Base-by-base conservation (phyloP, 164 flowering plant species). In the Vitis rupestris region DNA sequence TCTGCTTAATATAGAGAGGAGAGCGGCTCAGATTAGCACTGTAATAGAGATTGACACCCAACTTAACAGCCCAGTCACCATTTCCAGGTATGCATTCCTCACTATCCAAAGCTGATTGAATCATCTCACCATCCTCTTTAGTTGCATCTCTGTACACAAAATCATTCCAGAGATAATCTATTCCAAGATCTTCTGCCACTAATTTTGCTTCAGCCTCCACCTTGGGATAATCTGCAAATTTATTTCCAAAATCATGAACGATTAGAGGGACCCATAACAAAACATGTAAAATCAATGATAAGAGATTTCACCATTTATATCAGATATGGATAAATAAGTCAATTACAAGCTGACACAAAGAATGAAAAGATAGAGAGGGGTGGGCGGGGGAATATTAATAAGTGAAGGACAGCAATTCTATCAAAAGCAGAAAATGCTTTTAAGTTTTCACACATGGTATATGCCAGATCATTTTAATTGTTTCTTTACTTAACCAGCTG, bases 31-130 rank as follows among this genome's bases (percentile, higher is more conserved):
- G 95, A 57, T 69, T 83, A 71, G 90, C 93, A 79, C 93, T 90
- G 74, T 87, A 93, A 66, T 76, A 90, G 65, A 96, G 98, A 81
- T 96, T 92, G 75, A 96, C 81, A 11, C 97, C 97, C 59, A 96
- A 65, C 77, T 90, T 96, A 50, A 92, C 98, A 60, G 99, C 88
- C 99, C 99, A 96, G 71, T 96, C 99, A 27, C 94, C 88, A 75
- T 85, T 90, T 23, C 88, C 83, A 30, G 90, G 88, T 61, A 78
- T 75, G 7, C 82, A 87, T 72, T 90, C 93, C 75, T 90, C 93
- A 69, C 87, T 85, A 59, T 87, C 88, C 65, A 93, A 74, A 70
- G 93, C 92, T 62, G 76, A 73, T 61, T 75, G 84, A 66, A 92
- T 85, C 69, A 71, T 80, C 69, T 86, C 86, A 67, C 81, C 82